Evolutionary conservation across 768 basidiomycete species (phyloP), one percentile per base, ranked within the genome.

Genomic region (Pulveroboletus frians): DNA sequence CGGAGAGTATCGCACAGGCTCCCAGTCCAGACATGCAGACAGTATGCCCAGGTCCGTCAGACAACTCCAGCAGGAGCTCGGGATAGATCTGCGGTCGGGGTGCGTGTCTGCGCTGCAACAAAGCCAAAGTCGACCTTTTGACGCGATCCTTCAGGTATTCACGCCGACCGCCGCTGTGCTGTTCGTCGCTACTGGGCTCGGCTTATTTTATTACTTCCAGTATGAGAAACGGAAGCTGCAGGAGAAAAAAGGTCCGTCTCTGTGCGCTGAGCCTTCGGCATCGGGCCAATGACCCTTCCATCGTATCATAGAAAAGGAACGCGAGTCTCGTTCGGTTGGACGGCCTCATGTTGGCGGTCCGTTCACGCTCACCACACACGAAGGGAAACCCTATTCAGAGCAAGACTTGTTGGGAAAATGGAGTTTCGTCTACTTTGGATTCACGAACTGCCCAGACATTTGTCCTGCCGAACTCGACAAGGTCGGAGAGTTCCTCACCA

Each of bases 401-500:
- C 71, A 87, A 47, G 80, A 95, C 61, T 72, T 98, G 39, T 68
- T 87, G 21, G 94, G 93, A 31, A 88, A 89, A 71, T 97, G 91
- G 91, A 87, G 77, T n/a, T 71, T 91, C 51, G 77, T 90, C 39
- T 91, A 97, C 72, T 99, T 99, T 69, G 96, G 96, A n/a, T 99
- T 98, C 74, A 94, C 95, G 27, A 95, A 99, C 69, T 99, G 96
- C 69, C 95, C 96, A 6, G 96, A 99, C 69, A 97, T 99, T 46
- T 99, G 96, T 64, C 96, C 96, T 1, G 90, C 94, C 47, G 95
- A 98, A 70, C 76, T 99, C 26, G 96, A 99, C 73, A 98, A 98
- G 74, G 82, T 97, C 72, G 83, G 87, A 11, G 75, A 70, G 0
- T 83, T 93, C 15, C 74, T 98, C 37, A 76, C 85, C 29, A 69